Evolutionary conservation across 1,284 basidiomycete genomes (phyloP).

Genomic region (Clitocybe nebularis): DNA sequence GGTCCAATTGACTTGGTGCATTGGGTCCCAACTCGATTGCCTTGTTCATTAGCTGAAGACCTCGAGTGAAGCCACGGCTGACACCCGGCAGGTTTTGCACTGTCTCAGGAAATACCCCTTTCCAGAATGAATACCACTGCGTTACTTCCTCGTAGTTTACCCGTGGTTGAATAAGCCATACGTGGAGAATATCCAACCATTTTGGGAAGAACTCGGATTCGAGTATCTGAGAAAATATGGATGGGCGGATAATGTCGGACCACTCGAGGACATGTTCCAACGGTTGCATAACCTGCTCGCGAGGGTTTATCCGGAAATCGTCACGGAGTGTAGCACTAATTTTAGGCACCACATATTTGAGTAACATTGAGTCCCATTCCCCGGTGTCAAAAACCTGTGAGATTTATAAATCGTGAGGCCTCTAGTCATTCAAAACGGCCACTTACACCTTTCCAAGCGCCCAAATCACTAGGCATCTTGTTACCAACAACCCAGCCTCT

Average conservation of each 20-base stretch:
- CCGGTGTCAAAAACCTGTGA: constrained; percentile 63
- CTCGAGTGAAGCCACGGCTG: constrained; percentile 77
- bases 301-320: constrained; percentile 85
- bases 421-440: constrained; percentile 12
- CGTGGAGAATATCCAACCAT: constrained; percentile 88
- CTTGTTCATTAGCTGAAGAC: constrained; percentile 88
- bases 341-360: constrained; percentile 90
- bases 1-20: constrained; percentile 61
- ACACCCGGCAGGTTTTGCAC: constrained; percentile 64
- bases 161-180: constrained; percentile 85
- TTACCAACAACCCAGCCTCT: constrained; percentile 78
- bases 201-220: constrained; percentile 94
- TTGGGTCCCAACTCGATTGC: constrained; percentile 81
- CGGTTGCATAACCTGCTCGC: constrained; percentile 83
- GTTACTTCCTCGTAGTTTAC: constrained; percentile 89
- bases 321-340: constrained; percentile 77
- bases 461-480: constrained; percentile 70
- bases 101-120: constrained; percentile 70
- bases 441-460: constrained; percentile 79
- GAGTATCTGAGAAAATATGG: constrained; percentile 77
- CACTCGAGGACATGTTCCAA: constrained; percentile 79
- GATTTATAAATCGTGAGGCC: constrained; percentile 12
- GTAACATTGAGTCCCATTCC: constrained; percentile 90
- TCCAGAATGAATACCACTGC: constrained; percentile 92
- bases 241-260: constrained; percentile 68